A percentile compares a stretch with the other conserved stretches of the same genome.
Conservation (phyloP, 257 asterid species). For the Solanum lycopersicoides region DNA sequence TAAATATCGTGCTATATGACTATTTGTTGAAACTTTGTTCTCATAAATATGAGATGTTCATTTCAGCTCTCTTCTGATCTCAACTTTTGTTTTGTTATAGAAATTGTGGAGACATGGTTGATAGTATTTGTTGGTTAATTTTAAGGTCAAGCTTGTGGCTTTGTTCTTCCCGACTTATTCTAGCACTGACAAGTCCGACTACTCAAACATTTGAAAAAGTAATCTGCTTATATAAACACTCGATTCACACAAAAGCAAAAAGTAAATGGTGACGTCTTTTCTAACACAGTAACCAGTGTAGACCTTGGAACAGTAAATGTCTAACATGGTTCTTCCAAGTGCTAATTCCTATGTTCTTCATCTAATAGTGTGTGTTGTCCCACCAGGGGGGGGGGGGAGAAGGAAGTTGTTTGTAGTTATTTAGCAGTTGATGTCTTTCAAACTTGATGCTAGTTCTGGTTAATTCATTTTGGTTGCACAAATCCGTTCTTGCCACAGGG, state of each 20-base stretch:
- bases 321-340: not conserved
- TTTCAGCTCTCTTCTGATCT: not conserved
- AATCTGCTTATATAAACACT: not conserved
- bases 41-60: not conserved
- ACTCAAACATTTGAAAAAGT: not conserved
- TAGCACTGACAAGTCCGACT: not conserved
- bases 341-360: not conserved
- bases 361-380: not conserved
- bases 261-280: not conserved
- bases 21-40: not conserved
- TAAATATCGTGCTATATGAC: not conserved
- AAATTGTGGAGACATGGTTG: not conserved
- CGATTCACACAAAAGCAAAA: not conserved
- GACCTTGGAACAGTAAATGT: not conserved
- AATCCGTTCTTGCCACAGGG: constrained; percentile 34
- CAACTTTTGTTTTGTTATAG: not conserved
- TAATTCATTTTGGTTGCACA: not conserved
- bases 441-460: not conserved
- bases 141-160: not conserved
- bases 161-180: not conserved
- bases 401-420: not conserved
- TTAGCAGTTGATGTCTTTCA: not conserved
- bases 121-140: not conserved
- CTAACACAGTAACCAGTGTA: not conserved
- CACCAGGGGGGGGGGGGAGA: not conserved